Evolutionary conservation across 768 basidiomycete genomes (phyloP).

Genomic region (Pisolithus sp.): DNA sequence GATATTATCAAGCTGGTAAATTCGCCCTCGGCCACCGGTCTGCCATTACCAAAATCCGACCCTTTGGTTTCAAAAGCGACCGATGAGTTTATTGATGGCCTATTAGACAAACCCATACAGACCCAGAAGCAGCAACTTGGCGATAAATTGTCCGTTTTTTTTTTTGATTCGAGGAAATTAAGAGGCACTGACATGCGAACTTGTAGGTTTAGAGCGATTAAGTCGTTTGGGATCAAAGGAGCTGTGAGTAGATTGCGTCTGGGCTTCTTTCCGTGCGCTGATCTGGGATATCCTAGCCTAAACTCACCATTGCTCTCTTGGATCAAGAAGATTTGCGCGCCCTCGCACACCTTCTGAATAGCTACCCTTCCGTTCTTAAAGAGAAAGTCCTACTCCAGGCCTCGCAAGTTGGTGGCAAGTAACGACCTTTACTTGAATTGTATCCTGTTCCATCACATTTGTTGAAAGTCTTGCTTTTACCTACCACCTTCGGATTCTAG

Average conservation of each 20-base stretch:
- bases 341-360: conserved; percentile 82
- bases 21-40: conserved; percentile 37
- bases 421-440: background rate
- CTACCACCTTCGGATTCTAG: background rate
- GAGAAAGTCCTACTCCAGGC: conserved; percentile 53
- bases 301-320: conserved; percentile 75
- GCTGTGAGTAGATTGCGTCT: conserved; percentile 44
- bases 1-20: conserved; percentile 68
- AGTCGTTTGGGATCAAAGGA: conserved; percentile 75
- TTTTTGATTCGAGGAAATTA: conserved; percentile 11
- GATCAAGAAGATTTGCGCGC: conserved; percentile 82
- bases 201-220: conserved; percentile 51
- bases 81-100: conserved; percentile 62
- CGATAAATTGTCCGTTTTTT: conserved; percentile 57
- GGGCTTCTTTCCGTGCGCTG: background rate
- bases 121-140: conserved; percentile 76
- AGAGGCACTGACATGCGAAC: conserved; percentile 19
- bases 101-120: conserved; percentile 48
- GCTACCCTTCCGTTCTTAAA: conserved; percentile 75
- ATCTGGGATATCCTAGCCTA: conserved; percentile 44
- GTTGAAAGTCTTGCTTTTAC: background rate
- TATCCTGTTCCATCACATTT: background rate
- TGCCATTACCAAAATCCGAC: conserved; percentile 67
- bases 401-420: conserved; percentile 22
- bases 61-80: conserved; percentile 61